A percentile compares a stretch with the other conserved stretches of the same genome.
These are phyloP conservation scores for Oryza officinalis DNA, from an alignment of 176 grass and related monocot genomes.

Conservation along the genomic window DNA sequence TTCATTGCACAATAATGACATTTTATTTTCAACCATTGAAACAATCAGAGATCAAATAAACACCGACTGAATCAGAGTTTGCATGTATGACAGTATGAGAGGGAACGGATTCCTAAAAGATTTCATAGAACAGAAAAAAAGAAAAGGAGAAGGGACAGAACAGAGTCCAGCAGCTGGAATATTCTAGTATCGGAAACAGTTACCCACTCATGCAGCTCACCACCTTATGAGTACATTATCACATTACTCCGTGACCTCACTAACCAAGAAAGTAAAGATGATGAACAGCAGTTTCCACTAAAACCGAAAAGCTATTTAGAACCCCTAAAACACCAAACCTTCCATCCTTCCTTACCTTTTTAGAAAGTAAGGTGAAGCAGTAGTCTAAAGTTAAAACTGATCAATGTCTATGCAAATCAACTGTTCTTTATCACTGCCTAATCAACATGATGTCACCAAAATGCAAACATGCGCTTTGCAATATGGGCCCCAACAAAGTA, in stretches of 20 bases:
- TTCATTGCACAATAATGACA: too few relatives aligned
- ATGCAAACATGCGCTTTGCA: conserved; percentile 2
- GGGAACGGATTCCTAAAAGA: background rate
- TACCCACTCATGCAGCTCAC: background rate
- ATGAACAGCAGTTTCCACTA: conserved; percentile 5
- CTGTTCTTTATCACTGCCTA: background rate
- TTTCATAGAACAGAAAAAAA: background rate
- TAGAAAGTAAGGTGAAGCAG: conserved; percentile 2
- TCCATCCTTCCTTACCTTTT: background rate
- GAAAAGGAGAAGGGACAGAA: background rate
- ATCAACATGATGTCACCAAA: conserved; percentile 38
- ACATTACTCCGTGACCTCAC: background rate
- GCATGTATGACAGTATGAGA: background rate
- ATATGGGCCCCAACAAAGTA: background rate
- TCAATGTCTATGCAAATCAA: conserved; percentile 20
- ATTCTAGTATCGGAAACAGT: background rate
- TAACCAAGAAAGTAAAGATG: background rate
- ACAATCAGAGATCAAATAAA: too few relatives aligned
- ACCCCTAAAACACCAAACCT: background rate
- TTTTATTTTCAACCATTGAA: too few relatives aligned
- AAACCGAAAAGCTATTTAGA: background rate
- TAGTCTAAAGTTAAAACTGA: conserved; percentile 26
- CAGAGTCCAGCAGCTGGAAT: background rate
- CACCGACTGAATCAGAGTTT: too few relatives aligned
- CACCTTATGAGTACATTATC: background rate